phyloP scores from a whole-genome alignment of 1,284 basidiomycete species.

The Thecaphora frezii region DNA sequence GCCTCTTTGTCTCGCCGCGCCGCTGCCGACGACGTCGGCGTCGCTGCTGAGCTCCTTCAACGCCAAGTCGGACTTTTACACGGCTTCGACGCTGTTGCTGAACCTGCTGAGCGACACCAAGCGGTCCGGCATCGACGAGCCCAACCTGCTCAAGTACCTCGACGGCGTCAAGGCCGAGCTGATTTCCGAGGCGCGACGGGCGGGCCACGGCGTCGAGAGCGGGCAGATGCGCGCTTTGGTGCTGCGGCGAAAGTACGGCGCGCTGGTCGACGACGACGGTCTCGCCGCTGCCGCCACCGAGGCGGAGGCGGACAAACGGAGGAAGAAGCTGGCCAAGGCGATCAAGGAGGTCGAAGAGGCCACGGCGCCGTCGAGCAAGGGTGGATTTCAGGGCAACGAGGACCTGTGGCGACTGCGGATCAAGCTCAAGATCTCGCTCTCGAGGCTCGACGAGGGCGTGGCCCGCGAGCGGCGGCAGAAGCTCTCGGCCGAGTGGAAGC shows the following conservation, averaged over 20 bases:
- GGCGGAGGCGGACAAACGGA: neutral
- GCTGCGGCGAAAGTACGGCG: slow-evolving; percentile 7
- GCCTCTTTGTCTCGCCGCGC: slow-evolving; percentile 27
- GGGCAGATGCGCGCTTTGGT: slow-evolving; percentile 24
- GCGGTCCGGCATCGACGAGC: slow-evolving; percentile 39
- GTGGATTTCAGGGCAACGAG: slow-evolving; percentile 16
- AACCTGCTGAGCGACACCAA: slow-evolving; percentile 25
- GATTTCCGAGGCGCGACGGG: slow-evolving; percentile 23
- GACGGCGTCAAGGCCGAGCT: slow-evolving; percentile 22
- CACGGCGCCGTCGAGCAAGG: slow-evolving; percentile 9
- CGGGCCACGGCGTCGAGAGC: slow-evolving; percentile 20
- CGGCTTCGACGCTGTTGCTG: slow-evolving; percentile 19
- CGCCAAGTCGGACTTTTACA: slow-evolving; percentile 29
- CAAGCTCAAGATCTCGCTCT: slow-evolving; percentile 1
- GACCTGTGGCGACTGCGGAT: slow-evolving; percentile 36
- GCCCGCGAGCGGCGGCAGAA: neutral
- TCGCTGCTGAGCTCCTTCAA: slow-evolving; percentile 1
- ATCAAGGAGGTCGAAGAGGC: slow-evolving; percentile 12
- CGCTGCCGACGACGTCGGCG: neutral
- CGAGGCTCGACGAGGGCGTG: slow-evolving; percentile 1
- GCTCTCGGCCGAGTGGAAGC: slow-evolving; percentile 23
- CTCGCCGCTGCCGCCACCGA: neutral
- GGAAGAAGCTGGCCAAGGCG: neutral
- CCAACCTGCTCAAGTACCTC: slow-evolving; percentile 38
- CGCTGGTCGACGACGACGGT: neutral